Evolutionary conservation across 257 asterid species (phyloP).

Genomic region (Ligustrum vulgare): DNA sequence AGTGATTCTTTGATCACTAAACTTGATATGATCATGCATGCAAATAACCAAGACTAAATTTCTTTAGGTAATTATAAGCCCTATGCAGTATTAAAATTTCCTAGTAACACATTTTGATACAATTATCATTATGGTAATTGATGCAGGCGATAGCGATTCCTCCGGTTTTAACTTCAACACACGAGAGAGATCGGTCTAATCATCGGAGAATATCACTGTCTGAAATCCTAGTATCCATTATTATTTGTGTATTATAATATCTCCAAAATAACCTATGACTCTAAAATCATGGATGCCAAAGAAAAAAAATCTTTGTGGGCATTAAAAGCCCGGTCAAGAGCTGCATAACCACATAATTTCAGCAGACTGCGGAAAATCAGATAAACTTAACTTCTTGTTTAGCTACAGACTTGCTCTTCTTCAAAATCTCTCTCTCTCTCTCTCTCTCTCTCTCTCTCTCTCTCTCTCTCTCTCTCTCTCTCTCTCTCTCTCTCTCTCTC

Average conservation of each 20-base stretch:
- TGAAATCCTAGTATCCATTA: no score
- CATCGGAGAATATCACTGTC: no score
- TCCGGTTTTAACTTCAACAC: no score
- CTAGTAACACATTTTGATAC: no score
- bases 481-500: background rate
- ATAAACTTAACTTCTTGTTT: conserved; percentile 31
- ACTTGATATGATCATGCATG: no score
- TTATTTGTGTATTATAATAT: no score
- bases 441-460: conserved; percentile 22
- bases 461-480: background rate
- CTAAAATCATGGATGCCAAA: conserved; percentile 47
- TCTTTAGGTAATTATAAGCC: no score
- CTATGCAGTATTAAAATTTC: no score
- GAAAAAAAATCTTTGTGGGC: conserved; percentile 23
- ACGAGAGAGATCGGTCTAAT: background rate
- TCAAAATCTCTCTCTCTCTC: background rate
- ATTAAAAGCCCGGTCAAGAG: conserved; percentile 58
- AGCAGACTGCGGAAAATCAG: conserved; percentile 39
- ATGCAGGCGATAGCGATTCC: no score
- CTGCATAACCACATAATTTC: conserved; percentile 39
- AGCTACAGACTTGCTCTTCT: conserved; percentile 34
- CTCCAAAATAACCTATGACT: background rate
- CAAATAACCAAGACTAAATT: no score
- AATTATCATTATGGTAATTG: no score
- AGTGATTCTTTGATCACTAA: no score